Conservation (phyloP, 495 filamentous ascomycete genomes). For the Coniosporium apollinis region DNA sequence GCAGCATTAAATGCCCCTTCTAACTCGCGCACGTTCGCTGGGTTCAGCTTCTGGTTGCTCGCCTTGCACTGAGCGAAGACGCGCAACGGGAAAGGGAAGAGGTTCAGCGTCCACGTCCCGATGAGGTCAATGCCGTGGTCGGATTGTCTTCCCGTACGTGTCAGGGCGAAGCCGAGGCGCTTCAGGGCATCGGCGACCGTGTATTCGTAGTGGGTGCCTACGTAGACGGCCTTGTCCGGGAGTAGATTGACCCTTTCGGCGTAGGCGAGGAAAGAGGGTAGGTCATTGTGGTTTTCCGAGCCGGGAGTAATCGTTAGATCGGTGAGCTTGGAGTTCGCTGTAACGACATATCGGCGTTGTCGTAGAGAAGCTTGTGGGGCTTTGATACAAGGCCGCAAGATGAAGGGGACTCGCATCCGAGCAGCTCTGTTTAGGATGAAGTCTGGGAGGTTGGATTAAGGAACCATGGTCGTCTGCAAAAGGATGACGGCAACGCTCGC, state of each 20-base stretch:
- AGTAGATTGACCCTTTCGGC: slow-evolving; percentile 39
- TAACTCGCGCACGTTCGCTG: slow-evolving; percentile 61
- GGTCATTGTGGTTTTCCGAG: slow-evolving; percentile 40
- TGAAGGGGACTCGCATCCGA: no score
- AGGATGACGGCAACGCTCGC: no score
- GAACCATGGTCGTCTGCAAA: no score
- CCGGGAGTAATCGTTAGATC: no score
- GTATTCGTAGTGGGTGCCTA: slow-evolving; percentile 64
- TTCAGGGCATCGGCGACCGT: slow-evolving; percentile 46
- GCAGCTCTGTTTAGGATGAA: no score
- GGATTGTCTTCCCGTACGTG: slow-evolving; percentile 52
- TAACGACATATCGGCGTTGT: no score
- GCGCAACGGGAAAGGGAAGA: slow-evolving; percentile 29
- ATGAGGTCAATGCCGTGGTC: slow-evolving; percentile 77
- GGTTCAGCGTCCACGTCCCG: slow-evolving; percentile 57
- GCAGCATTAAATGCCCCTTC: slow-evolving; percentile 63
- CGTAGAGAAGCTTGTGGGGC: no score
- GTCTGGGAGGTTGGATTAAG: no score
- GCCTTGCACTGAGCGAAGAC: slow-evolving; percentile 77
- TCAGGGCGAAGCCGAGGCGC: slow-evolving; percentile 45
- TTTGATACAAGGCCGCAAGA: no score
- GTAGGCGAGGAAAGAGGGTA: slow-evolving; percentile 56
- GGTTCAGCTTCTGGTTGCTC: slow-evolving; percentile 33
- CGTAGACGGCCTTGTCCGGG: slow-evolving; percentile 34
- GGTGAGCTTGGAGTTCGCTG: no score